These are phyloP conservation scores for Eimeria sp. DNA, from an alignment of 169 alveolate species.

Conservation along the genomic window DNA sequence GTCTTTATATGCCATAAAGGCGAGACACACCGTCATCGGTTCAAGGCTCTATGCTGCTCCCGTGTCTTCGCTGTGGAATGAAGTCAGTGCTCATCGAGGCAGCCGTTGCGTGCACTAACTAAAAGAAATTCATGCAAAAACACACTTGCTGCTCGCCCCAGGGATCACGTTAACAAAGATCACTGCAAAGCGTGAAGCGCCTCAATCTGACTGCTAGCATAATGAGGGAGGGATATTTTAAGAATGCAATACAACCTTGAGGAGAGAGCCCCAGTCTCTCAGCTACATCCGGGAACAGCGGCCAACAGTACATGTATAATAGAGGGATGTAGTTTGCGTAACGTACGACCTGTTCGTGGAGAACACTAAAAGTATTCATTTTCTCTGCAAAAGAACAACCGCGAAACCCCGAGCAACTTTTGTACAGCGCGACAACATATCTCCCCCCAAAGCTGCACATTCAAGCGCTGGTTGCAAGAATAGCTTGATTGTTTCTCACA, in stretches of 20 bases:
- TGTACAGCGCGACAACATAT: not conserved
- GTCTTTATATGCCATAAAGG: not conserved
- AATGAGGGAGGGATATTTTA: not conserved
- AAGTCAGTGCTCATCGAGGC: not conserved
- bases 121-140: not conserved
- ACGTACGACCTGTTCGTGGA: not conserved
- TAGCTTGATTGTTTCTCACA: not conserved
- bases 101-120: not conserved
- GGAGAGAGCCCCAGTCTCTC: not conserved
- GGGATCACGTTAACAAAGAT: too few relatives aligned
- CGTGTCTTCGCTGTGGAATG: not conserved
- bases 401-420: not conserved
- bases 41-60: not conserved
- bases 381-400: not conserved
- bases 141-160: conserved; percentile 9
- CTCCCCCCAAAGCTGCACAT: not conserved
- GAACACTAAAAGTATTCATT: not conserved
- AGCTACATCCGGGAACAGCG: not conserved
- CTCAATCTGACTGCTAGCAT: not conserved
- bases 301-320: not conserved
- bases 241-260: not conserved
- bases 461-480: not conserved
- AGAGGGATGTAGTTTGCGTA: not conserved
- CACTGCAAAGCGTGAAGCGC: not conserved
- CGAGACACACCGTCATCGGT: not conserved